Percentiles rank a stretch among this genome's conserved stretches.
Evolutionary conservation across 1,139 yeast genomes (phyloP).

Genomic region (Geotrichum carabidarum): DNA sequence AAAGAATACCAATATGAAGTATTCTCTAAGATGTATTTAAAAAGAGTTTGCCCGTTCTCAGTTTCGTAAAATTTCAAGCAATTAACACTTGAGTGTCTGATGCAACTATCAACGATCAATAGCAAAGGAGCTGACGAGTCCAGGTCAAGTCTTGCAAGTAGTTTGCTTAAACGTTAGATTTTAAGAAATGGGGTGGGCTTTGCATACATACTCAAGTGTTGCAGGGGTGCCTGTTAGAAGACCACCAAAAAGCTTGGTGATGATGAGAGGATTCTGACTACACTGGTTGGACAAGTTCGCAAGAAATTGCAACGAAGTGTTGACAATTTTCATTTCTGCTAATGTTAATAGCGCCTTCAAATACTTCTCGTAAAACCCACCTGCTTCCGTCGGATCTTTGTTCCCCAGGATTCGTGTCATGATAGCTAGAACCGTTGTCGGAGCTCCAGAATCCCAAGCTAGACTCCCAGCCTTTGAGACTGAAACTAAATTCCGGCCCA

Average conservation of each 20-base stretch:
- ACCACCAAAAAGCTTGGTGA: conserved; percentile 12
- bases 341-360: too few relatives aligned
- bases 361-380: too few relatives aligned
- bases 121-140: conserved; percentile 16
- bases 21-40: conserved; percentile 22
- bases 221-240: neutral
- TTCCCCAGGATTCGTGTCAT: neutral
- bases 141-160: conserved; percentile 1
- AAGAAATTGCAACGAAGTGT: conserved; percentile 22
- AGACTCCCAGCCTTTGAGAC: conserved; percentile 21
- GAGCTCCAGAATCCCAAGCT: conserved; percentile 22
- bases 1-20: conserved; percentile 24
- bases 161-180: neutral
- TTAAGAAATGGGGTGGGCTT: neutral
- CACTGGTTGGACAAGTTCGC: conserved; percentile 23
- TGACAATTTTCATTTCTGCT: conserved; percentile 18
- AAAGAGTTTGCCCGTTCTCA: conserved; percentile 19
- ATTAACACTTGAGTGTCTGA: conserved; percentile 7
- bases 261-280: neutral
- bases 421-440: neutral
- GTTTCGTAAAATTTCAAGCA: conserved; percentile 13
- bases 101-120: conserved; percentile 11
- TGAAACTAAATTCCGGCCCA: conserved; percentile 27
- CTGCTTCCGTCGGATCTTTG: neutral
- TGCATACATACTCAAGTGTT: neutral